Conservation (phyloP, 2,329 filamentous ascomycete species). For the Sporothrix humicola region DNA sequence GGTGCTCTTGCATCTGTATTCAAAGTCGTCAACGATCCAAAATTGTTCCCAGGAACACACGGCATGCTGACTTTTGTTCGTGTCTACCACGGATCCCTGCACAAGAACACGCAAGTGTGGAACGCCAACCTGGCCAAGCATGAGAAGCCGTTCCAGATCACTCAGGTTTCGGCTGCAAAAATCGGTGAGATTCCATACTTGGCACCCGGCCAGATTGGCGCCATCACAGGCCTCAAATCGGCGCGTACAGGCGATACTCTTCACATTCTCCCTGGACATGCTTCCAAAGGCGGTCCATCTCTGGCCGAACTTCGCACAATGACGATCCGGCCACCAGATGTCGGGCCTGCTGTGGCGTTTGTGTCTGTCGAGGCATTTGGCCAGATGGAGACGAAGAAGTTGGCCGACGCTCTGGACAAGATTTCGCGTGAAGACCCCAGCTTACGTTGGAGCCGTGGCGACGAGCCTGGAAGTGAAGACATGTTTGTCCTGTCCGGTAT, state of each 20-base stretch:
- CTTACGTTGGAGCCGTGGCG: conserved; percentile 77
- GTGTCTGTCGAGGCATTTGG: conserved; percentile 79
- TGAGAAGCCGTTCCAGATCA: conserved; percentile 78
- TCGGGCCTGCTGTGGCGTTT: conserved; percentile 95
- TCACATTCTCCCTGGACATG: conserved; percentile 66
- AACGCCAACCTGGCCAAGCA: conserved; percentile 83
- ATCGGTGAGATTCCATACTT: conserved; percentile 84
- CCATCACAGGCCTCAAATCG: conserved; percentile 85
- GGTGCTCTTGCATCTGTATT: conserved; percentile 73
- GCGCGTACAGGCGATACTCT: conserved; percentile 95
- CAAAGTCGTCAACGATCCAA: conserved; percentile 90
- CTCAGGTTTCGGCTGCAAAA: conserved; percentile 89
- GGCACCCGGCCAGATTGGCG: conserved; percentile 87
- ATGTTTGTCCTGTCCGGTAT: conserved; percentile 94
- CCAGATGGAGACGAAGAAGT: conserved; percentile 73
- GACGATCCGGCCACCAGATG: conserved; percentile 84
- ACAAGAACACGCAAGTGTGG: conserved; percentile 76
- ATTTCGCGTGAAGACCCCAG: conserved; percentile 92
- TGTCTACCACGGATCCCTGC: conserved; percentile 83
- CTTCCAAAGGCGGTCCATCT: conserved; percentile 58
- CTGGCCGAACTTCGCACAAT: conserved; percentile 72
- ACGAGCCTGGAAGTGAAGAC: conserved; percentile 73
- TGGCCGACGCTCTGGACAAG: conserved; percentile 76
- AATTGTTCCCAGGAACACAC: conserved; percentile 53
- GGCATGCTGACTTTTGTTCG: conserved; percentile 91